Evolutionary conservation across 2,329 filamentous ascomycete species (phyloP).

Genomic region (Hypoxylon sp.): DNA sequence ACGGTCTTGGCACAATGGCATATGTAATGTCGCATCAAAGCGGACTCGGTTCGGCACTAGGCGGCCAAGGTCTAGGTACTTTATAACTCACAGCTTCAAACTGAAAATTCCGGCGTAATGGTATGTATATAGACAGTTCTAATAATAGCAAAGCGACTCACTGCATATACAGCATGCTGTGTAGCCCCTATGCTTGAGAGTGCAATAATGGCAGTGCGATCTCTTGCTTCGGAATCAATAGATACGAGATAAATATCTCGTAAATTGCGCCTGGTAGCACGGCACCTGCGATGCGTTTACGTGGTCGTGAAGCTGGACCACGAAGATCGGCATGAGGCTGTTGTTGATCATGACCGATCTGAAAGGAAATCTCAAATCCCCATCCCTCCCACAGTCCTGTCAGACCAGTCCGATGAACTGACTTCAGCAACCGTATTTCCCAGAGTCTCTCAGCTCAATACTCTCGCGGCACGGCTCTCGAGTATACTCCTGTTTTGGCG

Average conservation of each 20-base stretch:
- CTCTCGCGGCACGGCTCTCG: neutral
- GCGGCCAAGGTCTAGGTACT: neutral
- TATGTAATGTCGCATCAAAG: slow-evolving; percentile 13
- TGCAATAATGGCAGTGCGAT: neutral
- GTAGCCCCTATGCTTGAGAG: neutral
- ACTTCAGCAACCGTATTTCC: neutral
- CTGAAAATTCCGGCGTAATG: slow-evolving; percentile 1
- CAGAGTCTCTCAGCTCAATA: slow-evolving; percentile 11
- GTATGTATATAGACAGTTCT: slow-evolving; percentile 18
- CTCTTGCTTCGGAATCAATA: neutral
- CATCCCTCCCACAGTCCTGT: neutral
- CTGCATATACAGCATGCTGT: neutral
- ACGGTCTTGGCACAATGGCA: neutral
- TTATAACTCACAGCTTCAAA: slow-evolving; percentile 5
- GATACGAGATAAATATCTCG: neutral
- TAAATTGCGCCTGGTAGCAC: neutral
- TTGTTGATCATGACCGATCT: slow-evolving; percentile 27
- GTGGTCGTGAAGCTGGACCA: slow-evolving; percentile 5
- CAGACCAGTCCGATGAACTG: slow-evolving; percentile 15
- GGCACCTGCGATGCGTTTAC: neutral
- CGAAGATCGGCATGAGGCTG: slow-evolving; percentile 25
- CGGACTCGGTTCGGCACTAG: neutral
- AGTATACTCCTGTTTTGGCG: slow-evolving; percentile 12
- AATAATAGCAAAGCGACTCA: slow-evolving; percentile 10
- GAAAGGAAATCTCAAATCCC: slow-evolving; percentile 23